Evolutionary conservation across 805 yeast species (phyloP).

Genomic region (Starmerella bacillaris): DNA sequence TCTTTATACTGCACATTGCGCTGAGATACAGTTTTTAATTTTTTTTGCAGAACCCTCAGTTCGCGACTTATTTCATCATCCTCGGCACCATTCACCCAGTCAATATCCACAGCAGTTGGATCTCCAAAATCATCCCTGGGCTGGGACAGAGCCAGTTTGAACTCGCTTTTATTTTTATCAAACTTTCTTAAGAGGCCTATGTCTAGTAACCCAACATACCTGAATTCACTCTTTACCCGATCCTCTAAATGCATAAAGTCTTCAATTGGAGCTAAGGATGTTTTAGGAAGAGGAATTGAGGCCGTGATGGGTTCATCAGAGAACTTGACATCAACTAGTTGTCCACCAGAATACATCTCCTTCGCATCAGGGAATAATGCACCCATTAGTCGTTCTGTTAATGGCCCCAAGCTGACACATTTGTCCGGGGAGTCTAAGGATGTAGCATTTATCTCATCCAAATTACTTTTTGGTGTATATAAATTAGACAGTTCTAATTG

Average conservation of each 20-base stretch:
- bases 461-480: slow-evolving; percentile 11
- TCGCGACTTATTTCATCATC: slow-evolving; percentile 90
- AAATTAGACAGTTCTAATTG: slow-evolving; percentile 3
- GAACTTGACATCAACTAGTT: too few species aligned
- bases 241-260: slow-evolving; percentile 77
- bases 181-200: slow-evolving; percentile 20
- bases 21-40: slow-evolving; percentile 41
- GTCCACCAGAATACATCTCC: slow-evolving; percentile 20
- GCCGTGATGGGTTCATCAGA: too few species aligned
- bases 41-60: slow-evolving; percentile 51
- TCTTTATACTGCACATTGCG: slow-evolving; percentile 53
- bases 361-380: slow-evolving; percentile 39
- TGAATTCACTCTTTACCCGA: slow-evolving; percentile 66
- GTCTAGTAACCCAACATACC: slow-evolving; percentile 69
- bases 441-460: slow-evolving; percentile 11
- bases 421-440: slow-evolving; percentile 28
- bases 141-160: slow-evolving; percentile 14
- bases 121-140: slow-evolving; percentile 15
- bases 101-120: slow-evolving; percentile 25
- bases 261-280: too few species aligned
- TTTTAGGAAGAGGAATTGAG: too few species aligned
- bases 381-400: slow-evolving; percentile 63
- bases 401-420: slow-evolving; percentile 83
- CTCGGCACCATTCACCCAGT: slow-evolving; percentile 66
- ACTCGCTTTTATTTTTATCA: slow-evolving; percentile 18